Conservation (phyloP, 2,329 filamentous ascomycete genomes). For the Microsporum audouinii region DNA sequence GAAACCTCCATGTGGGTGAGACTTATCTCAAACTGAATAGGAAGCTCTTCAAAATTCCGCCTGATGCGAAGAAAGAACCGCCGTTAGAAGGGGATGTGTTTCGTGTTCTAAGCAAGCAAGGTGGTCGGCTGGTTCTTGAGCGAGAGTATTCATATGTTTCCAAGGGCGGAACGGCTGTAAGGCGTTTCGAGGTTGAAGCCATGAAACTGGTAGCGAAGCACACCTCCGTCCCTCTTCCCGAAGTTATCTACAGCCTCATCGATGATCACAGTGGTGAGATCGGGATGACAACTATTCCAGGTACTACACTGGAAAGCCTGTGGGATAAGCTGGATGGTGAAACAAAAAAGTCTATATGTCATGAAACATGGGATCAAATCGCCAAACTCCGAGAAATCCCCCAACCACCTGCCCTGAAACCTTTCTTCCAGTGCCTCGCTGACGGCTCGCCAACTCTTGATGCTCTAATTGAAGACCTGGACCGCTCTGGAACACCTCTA, state of each 20-base stretch:
- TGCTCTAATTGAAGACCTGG: constrained; percentile 13
- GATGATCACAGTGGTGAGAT: neutral
- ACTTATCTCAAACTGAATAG: constrained; percentile 5
- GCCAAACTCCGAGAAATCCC: constrained; percentile 15
- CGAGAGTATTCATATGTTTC: neutral
- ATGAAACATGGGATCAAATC: constrained; percentile 16
- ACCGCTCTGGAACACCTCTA: neutral
- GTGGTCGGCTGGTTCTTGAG: neutral
- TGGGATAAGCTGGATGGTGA: neutral
- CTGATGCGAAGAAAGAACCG: neutral
- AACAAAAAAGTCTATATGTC: constrained; percentile 16
- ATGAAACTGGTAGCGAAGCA: neutral
- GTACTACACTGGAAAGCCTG: neutral
- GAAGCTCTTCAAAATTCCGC: constrained; percentile 1
- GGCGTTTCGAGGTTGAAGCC: neutral
- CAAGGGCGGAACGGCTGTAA: neutral
- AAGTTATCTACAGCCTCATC: neutral
- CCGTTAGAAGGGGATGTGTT: constrained; percentile 8
- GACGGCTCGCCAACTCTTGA: constrained; percentile 18
- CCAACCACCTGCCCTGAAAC: constrained; percentile 12
- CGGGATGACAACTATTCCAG: neutral
- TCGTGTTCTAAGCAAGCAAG: constrained; percentile 9
- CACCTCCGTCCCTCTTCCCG: neutral
- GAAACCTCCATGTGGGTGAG: constrained; percentile 8
- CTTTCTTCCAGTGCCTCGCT: constrained; percentile 17